Evolutionary conservation across 2,329 filamentous ascomycete genomes (phyloP).

Genomic region (Lasiodiplodia hormozganensis): DNA sequence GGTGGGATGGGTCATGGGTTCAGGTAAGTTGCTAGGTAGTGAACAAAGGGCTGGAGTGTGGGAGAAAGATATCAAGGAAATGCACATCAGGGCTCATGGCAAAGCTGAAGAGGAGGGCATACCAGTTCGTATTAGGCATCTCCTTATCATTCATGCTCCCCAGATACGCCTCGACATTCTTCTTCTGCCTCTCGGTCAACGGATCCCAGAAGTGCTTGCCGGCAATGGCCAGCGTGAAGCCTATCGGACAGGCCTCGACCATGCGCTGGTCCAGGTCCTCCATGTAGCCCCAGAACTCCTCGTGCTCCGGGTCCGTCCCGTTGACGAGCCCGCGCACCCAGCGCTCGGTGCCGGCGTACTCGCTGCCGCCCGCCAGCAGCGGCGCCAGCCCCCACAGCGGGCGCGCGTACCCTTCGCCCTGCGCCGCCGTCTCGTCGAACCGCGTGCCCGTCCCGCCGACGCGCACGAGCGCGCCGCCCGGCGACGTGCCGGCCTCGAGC

Average conservation of each 20-base stretch:
- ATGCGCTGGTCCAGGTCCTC: conserved; percentile 80
- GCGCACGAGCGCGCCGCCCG: conserved; percentile 68
- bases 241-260: conserved; percentile 84
- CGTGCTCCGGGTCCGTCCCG: conserved; percentile 72
- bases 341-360: conserved; percentile 68
- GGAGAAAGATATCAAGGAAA: neutral
- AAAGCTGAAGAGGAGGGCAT: conserved; percentile 31
- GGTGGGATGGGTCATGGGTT: neutral
- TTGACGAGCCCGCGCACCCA: conserved; percentile 75
- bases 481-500: conserved; percentile 74
- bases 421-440: conserved; percentile 78
- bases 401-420: conserved; percentile 77
- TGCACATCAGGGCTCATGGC: neutral
- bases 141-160: conserved; percentile 82
- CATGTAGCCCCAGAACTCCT: conserved; percentile 80
- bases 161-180: conserved; percentile 74
- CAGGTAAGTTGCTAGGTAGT: neutral
- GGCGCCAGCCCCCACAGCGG: conserved; percentile 78
- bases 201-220: conserved; percentile 69
- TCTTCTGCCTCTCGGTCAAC: conserved; percentile 66
- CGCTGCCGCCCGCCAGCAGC: conserved; percentile 71
- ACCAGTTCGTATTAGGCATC: conserved; percentile 71
- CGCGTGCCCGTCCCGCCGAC: conserved; percentile 75
- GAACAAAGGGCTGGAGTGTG: neutral
- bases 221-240: conserved; percentile 75